A percentile compares a stretch with the other conserved stretches of the same genome.
These are phyloP conservation scores for Lizanozyma gosingica DNA, from an alignment of 1,139 yeast species.

Conservation along the genomic window DNA sequence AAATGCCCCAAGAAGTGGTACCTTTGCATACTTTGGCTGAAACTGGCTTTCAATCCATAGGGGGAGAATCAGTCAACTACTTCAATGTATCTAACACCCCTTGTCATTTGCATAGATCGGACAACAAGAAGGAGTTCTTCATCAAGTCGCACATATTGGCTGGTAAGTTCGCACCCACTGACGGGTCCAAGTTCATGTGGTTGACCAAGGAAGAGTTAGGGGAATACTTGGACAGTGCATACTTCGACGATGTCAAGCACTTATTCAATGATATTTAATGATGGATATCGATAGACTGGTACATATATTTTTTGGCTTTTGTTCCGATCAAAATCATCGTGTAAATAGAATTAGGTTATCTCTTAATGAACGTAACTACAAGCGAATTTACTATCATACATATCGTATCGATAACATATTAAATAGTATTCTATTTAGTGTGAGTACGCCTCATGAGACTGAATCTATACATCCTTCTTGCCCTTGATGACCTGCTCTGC, in stretches of 20 bases:
- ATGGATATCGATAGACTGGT: background rate
- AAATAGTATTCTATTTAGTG: too few species aligned
- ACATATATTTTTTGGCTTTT: too few species aligned
- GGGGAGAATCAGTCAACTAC: conserved; percentile 71
- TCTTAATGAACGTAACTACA: background rate
- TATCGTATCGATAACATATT: too few species aligned
- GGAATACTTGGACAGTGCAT: conserved; percentile 42
- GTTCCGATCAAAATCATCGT: background rate
- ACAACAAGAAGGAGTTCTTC: conserved; percentile 42
- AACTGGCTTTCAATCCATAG: conserved; percentile 58
- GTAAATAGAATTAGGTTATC: background rate
- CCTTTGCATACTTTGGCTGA: conserved; percentile 73
- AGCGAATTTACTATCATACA: too few species aligned
- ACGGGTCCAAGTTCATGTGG: conserved; percentile 54
- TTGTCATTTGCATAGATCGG: conserved; percentile 50
- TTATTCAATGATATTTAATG: conserved; percentile 38
- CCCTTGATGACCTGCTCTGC: conserved; percentile 75
- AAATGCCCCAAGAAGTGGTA: conserved; percentile 23
- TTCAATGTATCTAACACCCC: conserved; percentile 90
- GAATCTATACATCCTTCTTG: conserved; percentile 45
- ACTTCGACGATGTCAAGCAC: conserved; percentile 46
- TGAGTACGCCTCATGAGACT: too few species aligned
- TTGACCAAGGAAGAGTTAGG: conserved; percentile 71
- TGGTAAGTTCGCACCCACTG: conserved; percentile 62
- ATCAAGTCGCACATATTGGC: conserved; percentile 85